phyloP scores from a whole-genome alignment of 352 stramenopile genomes.

The Phytophthora melonis region DNA sequence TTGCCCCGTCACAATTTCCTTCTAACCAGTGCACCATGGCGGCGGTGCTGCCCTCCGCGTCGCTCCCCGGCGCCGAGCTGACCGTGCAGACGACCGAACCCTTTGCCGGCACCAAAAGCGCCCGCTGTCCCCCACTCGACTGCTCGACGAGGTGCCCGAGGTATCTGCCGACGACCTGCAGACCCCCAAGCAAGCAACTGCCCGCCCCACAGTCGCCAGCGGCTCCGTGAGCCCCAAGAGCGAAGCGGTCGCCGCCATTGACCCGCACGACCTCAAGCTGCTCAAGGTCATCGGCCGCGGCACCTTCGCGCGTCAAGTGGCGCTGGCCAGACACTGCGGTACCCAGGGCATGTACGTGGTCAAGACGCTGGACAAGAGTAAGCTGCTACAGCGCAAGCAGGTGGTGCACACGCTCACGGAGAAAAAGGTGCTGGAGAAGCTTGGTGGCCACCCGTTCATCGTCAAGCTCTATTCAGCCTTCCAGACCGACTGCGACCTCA shows the following conservation, averaged over 20 bases:
- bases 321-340: conserved; percentile 63
- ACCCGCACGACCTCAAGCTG: conserved; percentile 76
- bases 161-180: conserved; percentile 36
- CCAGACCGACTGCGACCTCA: conserved; percentile 78
- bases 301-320: conserved; percentile 86
- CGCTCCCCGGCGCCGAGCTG: conserved; percentile 14
- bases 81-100: conserved; percentile 29
- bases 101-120: conserved; percentile 36
- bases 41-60: conserved; percentile 31
- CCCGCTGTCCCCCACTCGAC: conserved; percentile 32
- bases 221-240: conserved; percentile 29
- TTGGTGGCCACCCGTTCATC: conserved; percentile 81
- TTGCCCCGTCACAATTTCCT: conserved; percentile 26
- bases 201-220: background rate
- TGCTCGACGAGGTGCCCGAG: conserved; percentile 33
- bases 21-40: conserved; percentile 26
- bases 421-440: conserved; percentile 75
- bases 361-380: conserved; percentile 86
- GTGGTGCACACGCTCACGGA: conserved; percentile 83
- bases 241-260: conserved; percentile 35
- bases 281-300: conserved; percentile 89
- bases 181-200: conserved; percentile 26
- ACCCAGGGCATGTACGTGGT: conserved; percentile 76
- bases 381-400: conserved; percentile 78
- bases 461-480: conserved; percentile 78